Conservation (phyloP, 2,329 filamentous ascomycete species). For the Alternaria sp. region DNA sequence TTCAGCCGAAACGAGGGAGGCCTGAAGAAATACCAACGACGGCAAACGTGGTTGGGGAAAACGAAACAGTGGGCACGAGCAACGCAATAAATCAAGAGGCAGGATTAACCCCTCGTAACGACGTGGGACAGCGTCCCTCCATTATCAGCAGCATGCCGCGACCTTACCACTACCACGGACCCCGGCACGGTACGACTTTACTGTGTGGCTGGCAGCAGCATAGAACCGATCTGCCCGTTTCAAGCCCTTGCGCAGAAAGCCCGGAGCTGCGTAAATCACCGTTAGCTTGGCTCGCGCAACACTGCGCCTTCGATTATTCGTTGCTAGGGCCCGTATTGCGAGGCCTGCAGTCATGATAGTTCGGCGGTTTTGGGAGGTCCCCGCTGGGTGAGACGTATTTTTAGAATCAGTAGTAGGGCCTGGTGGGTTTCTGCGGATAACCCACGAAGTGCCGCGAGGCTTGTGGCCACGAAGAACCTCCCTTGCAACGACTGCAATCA, state of each 20-base stretch:
- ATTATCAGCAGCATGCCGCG: constrained; percentile 34
- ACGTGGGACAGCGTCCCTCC: constrained; percentile 31
- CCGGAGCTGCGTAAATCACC: constrained; percentile 23
- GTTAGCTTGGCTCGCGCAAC: constrained; percentile 33
- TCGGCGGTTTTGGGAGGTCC: constrained; percentile 14
- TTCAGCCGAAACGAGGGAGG: constrained; percentile 14
- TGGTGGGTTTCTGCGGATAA: constrained; percentile 7
- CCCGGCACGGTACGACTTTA: constrained; percentile 30
- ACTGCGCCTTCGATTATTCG: constrained; percentile 36
- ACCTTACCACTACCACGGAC: constrained; percentile 19
- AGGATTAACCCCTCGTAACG: constrained; percentile 26
- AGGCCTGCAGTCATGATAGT: constrained; percentile 23
- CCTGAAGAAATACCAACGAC: constrained; percentile 14
- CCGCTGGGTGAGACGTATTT: constrained; percentile 22
- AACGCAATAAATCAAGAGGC: constrained; percentile 28
- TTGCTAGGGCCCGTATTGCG: constrained; percentile 23
- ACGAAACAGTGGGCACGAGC: constrained; percentile 20
- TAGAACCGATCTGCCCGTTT: constrained; percentile 30
- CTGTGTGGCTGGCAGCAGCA: constrained; percentile 31
- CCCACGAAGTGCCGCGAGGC: constrained; percentile 24
- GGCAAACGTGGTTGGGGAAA: constrained; percentile 15
- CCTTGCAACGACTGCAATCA: constrained; percentile 18
- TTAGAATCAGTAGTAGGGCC: constrained; percentile 18
- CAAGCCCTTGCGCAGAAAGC: constrained; percentile 30
- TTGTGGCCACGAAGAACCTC: constrained; percentile 23